These are phyloP conservation scores for Kodamaea leandrae DNA, from an alignment of 805 yeast species.

Conservation along the genomic window DNA sequence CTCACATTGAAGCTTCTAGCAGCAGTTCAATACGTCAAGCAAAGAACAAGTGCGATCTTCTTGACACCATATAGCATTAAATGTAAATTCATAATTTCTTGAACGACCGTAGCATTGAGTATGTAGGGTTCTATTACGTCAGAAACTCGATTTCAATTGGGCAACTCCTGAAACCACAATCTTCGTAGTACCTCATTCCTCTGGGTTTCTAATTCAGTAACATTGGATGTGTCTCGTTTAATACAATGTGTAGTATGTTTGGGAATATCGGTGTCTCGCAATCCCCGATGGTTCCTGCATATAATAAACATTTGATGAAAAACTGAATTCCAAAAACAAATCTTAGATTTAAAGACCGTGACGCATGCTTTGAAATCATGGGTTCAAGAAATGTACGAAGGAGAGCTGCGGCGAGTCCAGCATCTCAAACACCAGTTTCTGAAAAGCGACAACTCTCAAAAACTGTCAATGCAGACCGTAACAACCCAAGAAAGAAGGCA, in stretches of 20 bases:
- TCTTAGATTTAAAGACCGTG: neutral
- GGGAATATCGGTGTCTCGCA: neutral
- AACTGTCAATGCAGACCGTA: neutral
- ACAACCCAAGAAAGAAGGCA: neutral
- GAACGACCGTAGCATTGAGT: too few relatives aligned
- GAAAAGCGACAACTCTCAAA: constrained; percentile 4
- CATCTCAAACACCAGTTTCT: constrained; percentile 2
- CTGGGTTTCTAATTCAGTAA: too few relatives aligned
- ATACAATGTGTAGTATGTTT: neutral
- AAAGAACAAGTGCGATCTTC: too few relatives aligned
- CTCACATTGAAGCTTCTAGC: too few relatives aligned
- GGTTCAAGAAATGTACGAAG: constrained; percentile 12
- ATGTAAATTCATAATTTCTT: too few relatives aligned
- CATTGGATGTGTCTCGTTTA: too few relatives aligned
- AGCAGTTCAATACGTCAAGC: too few relatives aligned
- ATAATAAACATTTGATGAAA: neutral
- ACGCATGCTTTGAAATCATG: constrained; percentile 7
- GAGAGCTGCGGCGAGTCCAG: constrained; percentile 2
- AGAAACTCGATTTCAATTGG: too few relatives aligned
- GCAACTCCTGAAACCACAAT: neutral
- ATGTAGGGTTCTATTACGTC: too few relatives aligned
- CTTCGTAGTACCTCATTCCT: too few relatives aligned
- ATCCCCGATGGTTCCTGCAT: constrained; percentile 2
- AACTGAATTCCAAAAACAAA: constrained; percentile 1
- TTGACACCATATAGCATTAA: too few relatives aligned